These are phyloP conservation scores for Ascochyta rabiei DNA, from an alignment of 2,329 filamentous ascomycete genomes.

Conservation along the genomic window DNA sequence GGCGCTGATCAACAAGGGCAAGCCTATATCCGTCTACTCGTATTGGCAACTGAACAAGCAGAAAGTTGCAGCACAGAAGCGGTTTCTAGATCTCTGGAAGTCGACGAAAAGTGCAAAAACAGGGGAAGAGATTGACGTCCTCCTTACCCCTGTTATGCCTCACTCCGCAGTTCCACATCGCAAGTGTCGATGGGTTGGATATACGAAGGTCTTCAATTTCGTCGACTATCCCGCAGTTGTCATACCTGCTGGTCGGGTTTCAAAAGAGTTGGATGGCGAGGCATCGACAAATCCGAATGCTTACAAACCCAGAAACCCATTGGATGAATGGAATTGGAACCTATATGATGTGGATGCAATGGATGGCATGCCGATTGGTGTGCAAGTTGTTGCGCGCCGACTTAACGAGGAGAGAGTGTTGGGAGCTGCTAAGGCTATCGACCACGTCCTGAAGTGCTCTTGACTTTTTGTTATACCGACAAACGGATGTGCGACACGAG, in stretches of 20 bases:
- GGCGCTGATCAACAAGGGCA: conserved; percentile 56
- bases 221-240: conserved; percentile 66
- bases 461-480: background rate
- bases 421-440: conserved; percentile 43
- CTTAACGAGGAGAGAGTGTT: conserved; percentile 49
- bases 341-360: conserved; percentile 44
- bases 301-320: conserved; percentile 56
- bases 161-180: conserved; percentile 62
- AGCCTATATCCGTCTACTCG: conserved; percentile 62
- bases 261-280: conserved; percentile 47
- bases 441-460: conserved; percentile 16
- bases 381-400: conserved; percentile 46
- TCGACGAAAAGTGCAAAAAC: conserved; percentile 50
- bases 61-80: conserved; percentile 60
- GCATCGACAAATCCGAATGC: conserved; percentile 34
- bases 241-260: conserved; percentile 60
- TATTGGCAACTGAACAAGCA: conserved; percentile 71
- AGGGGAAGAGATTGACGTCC: conserved; percentile 59
- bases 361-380: conserved; percentile 46
- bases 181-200: conserved; percentile 58
- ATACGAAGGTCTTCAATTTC: conserved; percentile 68
- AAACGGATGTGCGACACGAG: background rate
- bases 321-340: conserved; percentile 60
- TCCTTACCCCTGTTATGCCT: conserved; percentile 66
- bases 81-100: conserved; percentile 66